phyloP scores from a whole-genome alignment of 2,329 filamentous ascomycete species.

The Colletotrichum tropicicola region DNA sequence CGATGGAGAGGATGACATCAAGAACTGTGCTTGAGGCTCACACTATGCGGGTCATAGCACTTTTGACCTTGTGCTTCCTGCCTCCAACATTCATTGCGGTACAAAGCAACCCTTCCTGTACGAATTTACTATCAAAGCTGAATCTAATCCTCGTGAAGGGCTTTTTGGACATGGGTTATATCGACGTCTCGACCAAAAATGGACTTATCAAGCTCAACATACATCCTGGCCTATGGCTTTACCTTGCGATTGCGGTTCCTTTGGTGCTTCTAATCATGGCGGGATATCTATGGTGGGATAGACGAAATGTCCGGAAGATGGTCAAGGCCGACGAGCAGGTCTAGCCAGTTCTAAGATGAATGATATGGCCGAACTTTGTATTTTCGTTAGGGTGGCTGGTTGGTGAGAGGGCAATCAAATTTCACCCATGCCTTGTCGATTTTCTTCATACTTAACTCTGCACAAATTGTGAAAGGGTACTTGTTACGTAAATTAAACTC shows the following conservation, averaged over 20 bases:
- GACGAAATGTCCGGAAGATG: no score
- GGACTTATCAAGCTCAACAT: neutral
- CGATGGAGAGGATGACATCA: neutral
- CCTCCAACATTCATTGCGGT: neutral
- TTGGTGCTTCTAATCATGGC: neutral
- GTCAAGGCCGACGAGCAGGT: no score
- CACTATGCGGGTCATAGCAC: neutral
- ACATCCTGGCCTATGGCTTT: neutral
- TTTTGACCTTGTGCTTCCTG: neutral
- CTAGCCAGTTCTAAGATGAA: no score
- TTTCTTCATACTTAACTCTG: no score
- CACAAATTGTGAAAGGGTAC: no score
- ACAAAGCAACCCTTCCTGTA: neutral
- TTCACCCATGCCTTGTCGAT: no score
- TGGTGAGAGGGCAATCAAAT: no score
- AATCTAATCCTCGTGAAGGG: no score
- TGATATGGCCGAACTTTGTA: no score
- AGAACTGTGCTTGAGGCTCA: neutral
- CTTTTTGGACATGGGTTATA: neutral
- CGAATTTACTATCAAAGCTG: neutral
- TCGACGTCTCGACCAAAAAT: neutral
- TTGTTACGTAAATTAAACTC: no score
- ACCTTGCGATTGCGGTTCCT: neutral
- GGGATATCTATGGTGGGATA: no score
- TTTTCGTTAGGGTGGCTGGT: no score